phyloP scores from a whole-genome alignment of 1,284 basidiomycete genomes.

The Boletus sp. region DNA sequence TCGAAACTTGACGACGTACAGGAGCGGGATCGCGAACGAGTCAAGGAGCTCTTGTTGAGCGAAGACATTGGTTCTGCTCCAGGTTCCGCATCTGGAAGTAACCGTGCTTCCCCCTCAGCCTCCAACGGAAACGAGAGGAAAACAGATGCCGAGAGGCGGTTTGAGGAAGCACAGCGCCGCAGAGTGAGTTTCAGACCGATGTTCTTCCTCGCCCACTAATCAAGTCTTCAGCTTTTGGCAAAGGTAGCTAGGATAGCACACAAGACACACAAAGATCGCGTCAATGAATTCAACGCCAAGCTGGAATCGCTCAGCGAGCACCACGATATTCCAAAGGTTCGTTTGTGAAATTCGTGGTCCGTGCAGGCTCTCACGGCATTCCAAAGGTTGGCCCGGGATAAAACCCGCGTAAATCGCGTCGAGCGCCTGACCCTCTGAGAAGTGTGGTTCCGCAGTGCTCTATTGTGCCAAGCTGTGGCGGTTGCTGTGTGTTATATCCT shows the following conservation, averaged over 20 bases:
- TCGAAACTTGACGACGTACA: constrained; percentile 33
- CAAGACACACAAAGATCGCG: constrained; percentile 95
- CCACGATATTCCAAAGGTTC: constrained; percentile 90
- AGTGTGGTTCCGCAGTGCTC: constrained; percentile 6
- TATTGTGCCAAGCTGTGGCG: constrained; percentile 17
- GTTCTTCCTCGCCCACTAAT: constrained; percentile 4
- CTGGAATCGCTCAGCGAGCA: constrained; percentile 89
- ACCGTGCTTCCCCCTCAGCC: constrained; percentile 55
- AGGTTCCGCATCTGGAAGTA: constrained; percentile 54
- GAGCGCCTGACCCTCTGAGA: constrained; percentile 9
- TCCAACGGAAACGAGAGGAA: constrained; percentile 51
- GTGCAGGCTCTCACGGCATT: constrained; percentile 29
- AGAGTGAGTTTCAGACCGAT: constrained; percentile 56
- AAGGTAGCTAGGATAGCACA: constrained; percentile 78
- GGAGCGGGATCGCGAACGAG: constrained; percentile 46
- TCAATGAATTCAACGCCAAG: constrained; percentile 88
- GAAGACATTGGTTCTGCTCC: constrained; percentile 43
- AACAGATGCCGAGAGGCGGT: constrained; percentile 89
- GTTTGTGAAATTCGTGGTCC: constrained; percentile 25
- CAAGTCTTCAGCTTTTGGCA: constrained; percentile 62
- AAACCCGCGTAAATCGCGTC: constrained; percentile 37
- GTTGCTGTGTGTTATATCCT: constrained; percentile 15
- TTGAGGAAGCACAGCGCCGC: constrained; percentile 81
- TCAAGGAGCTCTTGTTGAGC: constrained; percentile 50
- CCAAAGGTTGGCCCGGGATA: constrained; percentile 75